Evolutionary conservation across 2,329 filamentous ascomycete genomes (phyloP), one percentile per base, ranked within the genome.

Genomic region (Epichloe aotearoae): DNA sequence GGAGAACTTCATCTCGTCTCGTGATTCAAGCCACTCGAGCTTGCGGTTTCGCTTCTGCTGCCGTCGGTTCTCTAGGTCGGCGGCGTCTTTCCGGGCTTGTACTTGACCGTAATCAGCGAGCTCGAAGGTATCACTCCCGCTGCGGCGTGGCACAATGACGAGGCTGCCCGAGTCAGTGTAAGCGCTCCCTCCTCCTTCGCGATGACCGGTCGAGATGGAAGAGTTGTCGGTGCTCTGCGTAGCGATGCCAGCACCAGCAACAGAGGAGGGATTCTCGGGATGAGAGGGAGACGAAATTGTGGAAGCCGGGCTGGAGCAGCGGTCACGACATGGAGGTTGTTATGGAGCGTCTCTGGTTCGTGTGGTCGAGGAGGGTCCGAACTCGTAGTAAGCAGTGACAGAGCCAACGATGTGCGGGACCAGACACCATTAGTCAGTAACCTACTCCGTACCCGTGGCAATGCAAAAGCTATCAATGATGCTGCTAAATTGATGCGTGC

Each of bases 1-100:
- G 17, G 91, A 97, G 76, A 98, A 98, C 83, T 97, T 97, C 93
- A 98, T 98, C 64, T 88, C 87, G 81, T 86, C 83, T 58, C 75
- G 79, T 59, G 83, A 74, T 60, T 86, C 79, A 61, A 90, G 82
- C 75, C 79, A 79, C 63, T 73, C 73, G 66, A 80, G 77, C 73
- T 89, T 89, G 66, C 76, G 73, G 58, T 69, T 68, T 62, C 75
- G 71, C 66, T 78, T 82, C 19, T 63, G 58, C 55, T 56, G 62
- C 57, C 59, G 61, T 49, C 64, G 66, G 38, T 58, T 55, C 52
- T 69, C 64, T 49, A 61, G 62, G 34, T 65, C 63, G 53, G 61
- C 55, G 39, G 53, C 56, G 52, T 62, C 56, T 47, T 61, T 57
- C 41, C 62, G 62, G 47, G 57, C 55, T 48, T 61, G 57, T 47